Conservation (phyloP, 148 eudicot genomes). For the Vaccinium darrowii region DNA sequence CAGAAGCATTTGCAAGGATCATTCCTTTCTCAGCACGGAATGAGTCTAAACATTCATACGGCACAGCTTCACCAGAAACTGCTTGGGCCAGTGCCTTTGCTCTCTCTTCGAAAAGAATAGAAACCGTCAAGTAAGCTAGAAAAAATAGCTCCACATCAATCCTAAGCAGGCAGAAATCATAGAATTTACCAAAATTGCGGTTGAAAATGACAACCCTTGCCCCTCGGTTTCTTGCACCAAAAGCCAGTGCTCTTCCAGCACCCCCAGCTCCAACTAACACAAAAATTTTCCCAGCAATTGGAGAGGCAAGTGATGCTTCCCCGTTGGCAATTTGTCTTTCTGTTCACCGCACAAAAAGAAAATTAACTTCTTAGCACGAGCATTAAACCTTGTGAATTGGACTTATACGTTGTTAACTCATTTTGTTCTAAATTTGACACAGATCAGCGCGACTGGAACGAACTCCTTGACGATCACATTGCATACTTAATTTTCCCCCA, state of each 20-base stretch:
- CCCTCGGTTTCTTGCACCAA: constrained; percentile 54
- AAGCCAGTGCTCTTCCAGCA: constrained; percentile 52
- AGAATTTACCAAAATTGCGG: constrained; percentile 40
- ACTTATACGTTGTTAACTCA: background rate
- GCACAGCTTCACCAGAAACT: constrained; percentile 42
- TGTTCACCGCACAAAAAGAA: constrained; percentile 21
- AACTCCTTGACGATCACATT: background rate
- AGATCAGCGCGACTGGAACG: background rate
- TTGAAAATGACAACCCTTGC: constrained; percentile 49
- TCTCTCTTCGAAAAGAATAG: constrained; percentile 27
- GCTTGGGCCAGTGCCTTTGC: constrained; percentile 42
- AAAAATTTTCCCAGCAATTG: constrained; percentile 38
- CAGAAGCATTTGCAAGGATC: constrained; percentile 52
- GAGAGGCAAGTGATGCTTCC: constrained; percentile 24
- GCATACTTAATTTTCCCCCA: background rate
- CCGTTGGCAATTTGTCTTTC: constrained; percentile 29
- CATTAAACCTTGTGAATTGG: background rate
- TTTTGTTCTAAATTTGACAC: background rate
- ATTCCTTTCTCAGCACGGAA: constrained; percentile 39
- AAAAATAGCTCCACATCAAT: background rate
- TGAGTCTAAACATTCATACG: constrained; percentile 25
- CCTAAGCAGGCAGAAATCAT: background rate
- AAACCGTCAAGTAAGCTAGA: background rate
- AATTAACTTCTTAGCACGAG: constrained; percentile 4
- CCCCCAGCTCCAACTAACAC: constrained; percentile 57